A percentile compares a stretch with the other conserved stretches of the same genome.
phyloP scores from a whole-genome alignment of 2,329 filamentous ascomycete genomes.

The Byssochlamys sp. region DNA sequence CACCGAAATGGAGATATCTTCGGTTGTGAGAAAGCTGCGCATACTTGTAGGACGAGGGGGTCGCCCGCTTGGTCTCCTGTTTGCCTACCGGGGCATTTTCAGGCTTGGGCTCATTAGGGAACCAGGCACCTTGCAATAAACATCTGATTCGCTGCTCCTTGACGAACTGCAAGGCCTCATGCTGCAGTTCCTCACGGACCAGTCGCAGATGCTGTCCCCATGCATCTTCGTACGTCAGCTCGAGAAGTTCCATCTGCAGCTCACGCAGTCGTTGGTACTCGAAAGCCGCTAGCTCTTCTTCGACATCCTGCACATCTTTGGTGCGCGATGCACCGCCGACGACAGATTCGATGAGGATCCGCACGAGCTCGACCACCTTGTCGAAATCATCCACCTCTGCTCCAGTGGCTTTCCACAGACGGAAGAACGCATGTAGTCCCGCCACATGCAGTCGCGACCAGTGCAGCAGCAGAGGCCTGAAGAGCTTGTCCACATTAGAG shows the following conservation, averaged over 20 bases:
- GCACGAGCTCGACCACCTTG: conserved; percentile 82
- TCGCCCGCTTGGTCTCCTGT: conserved; percentile 31
- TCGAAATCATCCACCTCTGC: conserved; percentile 80
- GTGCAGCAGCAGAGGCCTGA: conserved; percentile 77
- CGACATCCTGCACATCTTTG: conserved; percentile 75
- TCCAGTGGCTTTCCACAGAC: conserved; percentile 83
- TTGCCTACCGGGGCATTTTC: conserved; percentile 38
- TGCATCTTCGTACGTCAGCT: conserved; percentile 82
- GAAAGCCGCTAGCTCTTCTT: conserved; percentile 78
- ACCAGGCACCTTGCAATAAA: conserved; percentile 83
- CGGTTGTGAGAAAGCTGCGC: conserved; percentile 84
- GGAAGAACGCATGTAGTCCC: conserved; percentile 75
- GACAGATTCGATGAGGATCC: conserved; percentile 81
- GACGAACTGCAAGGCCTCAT: conserved; percentile 89
- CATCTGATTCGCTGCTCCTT: conserved; percentile 93
- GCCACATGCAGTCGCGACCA: conserved; percentile 87
- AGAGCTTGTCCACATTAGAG: conserved; percentile 74
- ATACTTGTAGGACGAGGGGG: conserved; percentile 62
- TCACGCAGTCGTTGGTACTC: conserved; percentile 69
- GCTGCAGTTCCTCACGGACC: conserved; percentile 80
- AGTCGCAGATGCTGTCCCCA: conserved; percentile 86
- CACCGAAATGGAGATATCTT: conserved; percentile 78
- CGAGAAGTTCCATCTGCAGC: conserved; percentile 85
- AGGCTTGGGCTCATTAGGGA: conserved; percentile 47
- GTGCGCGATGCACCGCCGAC: conserved; percentile 72